phyloP scores from a whole-genome alignment of 176 grass and related monocot species.

The Oryza coarctata region DNA sequence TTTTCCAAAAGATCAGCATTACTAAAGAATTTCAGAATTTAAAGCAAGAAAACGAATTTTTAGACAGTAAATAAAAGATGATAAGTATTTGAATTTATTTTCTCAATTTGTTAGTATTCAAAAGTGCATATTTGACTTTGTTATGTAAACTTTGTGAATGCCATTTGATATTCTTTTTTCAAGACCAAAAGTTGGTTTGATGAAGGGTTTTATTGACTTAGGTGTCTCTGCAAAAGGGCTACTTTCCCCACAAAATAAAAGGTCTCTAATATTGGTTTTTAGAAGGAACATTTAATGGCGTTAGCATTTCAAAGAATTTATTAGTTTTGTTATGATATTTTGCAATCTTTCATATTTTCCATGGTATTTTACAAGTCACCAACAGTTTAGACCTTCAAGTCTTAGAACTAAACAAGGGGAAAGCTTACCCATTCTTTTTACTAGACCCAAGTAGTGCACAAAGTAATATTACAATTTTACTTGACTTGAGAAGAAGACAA shows the following conservation, averaged over 20 bases:
- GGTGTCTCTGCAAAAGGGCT: no score
- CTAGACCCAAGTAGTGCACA: background rate
- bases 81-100: background rate
- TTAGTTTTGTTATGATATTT: background rate
- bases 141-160: no score
- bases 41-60: no score
- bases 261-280: background rate
- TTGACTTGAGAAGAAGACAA: constrained; percentile 28
- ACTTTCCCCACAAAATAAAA: no score
- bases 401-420: background rate
- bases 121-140: background rate
- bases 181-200: background rate
- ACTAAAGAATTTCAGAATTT: no score
- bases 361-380: background rate
- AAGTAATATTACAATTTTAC: constrained; percentile 22
- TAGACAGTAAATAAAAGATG: background rate
- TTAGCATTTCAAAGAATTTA: background rate
- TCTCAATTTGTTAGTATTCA: background rate
- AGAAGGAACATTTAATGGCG: background rate
- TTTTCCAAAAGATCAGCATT: no score
- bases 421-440: background rate
- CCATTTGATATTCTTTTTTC: background rate
- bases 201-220: no score
- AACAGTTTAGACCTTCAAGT: background rate
- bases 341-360: background rate